Conservation (phyloP, 495 filamentous ascomycete species). For the Terfezia claveryi region DNA sequence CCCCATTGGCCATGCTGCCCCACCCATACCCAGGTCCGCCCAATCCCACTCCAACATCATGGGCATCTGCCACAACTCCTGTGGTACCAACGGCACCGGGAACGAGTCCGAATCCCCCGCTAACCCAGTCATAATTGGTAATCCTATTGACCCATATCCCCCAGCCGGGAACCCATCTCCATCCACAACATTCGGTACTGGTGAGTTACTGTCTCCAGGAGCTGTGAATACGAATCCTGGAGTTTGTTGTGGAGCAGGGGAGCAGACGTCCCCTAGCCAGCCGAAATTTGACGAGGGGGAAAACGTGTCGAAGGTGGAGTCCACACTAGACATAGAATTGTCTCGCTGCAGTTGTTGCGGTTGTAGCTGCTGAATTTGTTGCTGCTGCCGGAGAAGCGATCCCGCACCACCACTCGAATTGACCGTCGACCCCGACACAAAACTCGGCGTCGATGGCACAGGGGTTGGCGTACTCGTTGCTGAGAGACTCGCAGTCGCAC, state of each 20-base stretch:
- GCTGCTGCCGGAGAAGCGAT: constrained; percentile 3
- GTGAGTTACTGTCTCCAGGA: background rate
- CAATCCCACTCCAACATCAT: constrained; percentile 98
- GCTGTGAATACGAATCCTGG: background rate
- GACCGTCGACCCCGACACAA: constrained; percentile 4
- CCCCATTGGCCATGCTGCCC: background rate
- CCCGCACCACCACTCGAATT: background rate
- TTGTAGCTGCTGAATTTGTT: constrained; percentile 13
- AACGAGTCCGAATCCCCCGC: constrained; percentile 32
- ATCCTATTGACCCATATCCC: background rate
- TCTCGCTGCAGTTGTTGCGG: constrained; percentile 21
- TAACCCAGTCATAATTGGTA: background rate
- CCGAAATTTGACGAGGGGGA: background rate
- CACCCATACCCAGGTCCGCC: constrained; percentile 22
- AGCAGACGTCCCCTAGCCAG: background rate
- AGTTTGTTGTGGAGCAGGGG: background rate
- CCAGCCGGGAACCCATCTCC: too few relatives aligned
- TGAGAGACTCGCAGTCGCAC: background rate
- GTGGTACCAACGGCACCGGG: constrained; percentile 87
- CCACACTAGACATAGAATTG: background rate
- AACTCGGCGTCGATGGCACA: too few relatives aligned
- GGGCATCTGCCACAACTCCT: constrained; percentile 87
- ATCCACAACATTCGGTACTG: background rate
- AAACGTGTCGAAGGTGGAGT: background rate
- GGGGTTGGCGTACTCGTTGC: constrained; percentile 20